A percentile compares a stretch with the other conserved stretches of the same genome.
These are phyloP conservation scores for Globisporangium uncinulatum DNA, from an alignment of 352 stramenopile species.

Conservation along the genomic window DNA sequence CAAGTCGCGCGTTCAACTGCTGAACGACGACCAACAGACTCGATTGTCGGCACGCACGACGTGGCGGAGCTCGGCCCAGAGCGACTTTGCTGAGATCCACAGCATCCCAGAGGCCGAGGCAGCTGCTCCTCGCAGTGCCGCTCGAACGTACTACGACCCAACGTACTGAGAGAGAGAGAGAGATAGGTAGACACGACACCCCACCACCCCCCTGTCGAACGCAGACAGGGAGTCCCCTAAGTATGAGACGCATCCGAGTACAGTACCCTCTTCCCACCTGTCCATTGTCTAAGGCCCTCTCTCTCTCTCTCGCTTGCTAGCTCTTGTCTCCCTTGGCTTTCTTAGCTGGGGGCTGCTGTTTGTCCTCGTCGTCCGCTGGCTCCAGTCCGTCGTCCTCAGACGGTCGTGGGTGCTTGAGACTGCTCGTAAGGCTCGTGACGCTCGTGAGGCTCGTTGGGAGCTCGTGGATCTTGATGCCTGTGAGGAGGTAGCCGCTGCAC, in stretches of 20 bases:
- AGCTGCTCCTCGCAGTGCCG: not conserved
- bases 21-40: constrained; percentile 18
- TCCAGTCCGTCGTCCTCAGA: too few species aligned
- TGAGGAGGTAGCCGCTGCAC: constrained; percentile 93
- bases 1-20: constrained; percentile 18
- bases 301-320: too few species aligned
- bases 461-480: constrained; percentile 87
- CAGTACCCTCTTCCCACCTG: too few species aligned
- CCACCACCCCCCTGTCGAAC: too few species aligned
- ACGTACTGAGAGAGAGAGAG: not conserved
- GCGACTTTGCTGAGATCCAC: constrained; percentile 15
- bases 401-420: too few species aligned
- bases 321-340: too few species aligned
- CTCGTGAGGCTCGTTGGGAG: not conserved
- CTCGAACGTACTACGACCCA: constrained; percentile 1
- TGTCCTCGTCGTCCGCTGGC: too few species aligned
- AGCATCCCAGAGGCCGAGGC: constrained; percentile 13
- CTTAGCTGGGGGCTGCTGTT: too few species aligned
- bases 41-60: constrained; percentile 15
- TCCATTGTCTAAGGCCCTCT: too few species aligned
- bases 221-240: too few species aligned
- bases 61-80: constrained; percentile 14
- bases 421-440: too few species aligned
- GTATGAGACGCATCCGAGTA: too few species aligned
- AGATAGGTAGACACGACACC: not conserved